Base-by-base conservation (phyloP, 2,329 filamentous ascomycete species). In the Aspergillus niger region DNA sequence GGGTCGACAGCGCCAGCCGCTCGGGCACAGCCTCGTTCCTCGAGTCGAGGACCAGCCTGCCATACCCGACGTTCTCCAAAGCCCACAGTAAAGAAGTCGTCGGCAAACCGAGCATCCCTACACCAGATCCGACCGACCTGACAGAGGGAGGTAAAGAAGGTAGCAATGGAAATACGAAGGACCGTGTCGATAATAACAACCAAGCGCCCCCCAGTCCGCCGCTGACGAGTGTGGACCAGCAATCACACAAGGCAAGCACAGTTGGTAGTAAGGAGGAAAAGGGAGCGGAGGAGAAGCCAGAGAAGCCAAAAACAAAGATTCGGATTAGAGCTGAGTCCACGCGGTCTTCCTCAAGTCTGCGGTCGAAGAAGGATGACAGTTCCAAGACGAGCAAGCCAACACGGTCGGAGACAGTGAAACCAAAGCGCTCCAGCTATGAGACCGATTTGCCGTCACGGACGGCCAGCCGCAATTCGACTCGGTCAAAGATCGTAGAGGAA, bases 11-110 rank as follows among this genome's bases (percentile, higher is more conserved):
- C 41, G 67, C 64, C 44, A 72, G 65, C 64, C 70, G 68, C 52
- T 67, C 72, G 43, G 72, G 65, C 49, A 69, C 74, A 51, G 73
- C 73, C 60, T 77, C 75, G 20, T 76, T 79, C 64, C 70, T 77
- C 58, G 79, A 79, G 53, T 79, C 78, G 51, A 79, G 77, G 63
- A 70, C 76, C 28, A 84, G 83, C 63, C 73, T 90, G 44, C 89
- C 91, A 6, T 96, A 97, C 73, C 91, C 92, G 1, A 83, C 84
- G 10, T 92, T 96, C 76, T 95, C 91, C 78, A 97, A 96, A 78
- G 90, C 90, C 11, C 91, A 96, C 76, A 96, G 92, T 81, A 95
- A 92, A 76, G 94, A 97, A 79, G 86, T 87, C 48, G 86, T 97
- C 57, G 83, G 86, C 71, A 63, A 76, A 58, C 69, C 70, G 32